Base-by-base conservation (phyloP, 306 rosid species). In the apple (Malus domestica) region DNA sequence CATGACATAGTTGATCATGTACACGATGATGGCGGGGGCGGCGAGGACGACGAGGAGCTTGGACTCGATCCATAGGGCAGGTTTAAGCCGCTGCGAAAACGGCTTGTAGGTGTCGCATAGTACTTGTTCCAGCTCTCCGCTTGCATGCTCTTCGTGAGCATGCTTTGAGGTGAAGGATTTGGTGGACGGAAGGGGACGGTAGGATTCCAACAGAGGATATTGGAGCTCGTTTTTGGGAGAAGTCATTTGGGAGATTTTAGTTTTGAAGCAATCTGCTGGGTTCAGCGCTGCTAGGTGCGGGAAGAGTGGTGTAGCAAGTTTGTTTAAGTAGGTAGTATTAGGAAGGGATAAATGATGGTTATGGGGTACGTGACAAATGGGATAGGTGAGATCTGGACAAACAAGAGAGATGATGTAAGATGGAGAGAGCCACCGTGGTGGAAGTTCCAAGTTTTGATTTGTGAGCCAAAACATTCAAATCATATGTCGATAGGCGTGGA, bases 1-100 rank as follows among this genome's bases (percentile, higher is more conserved):
- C 96, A 88, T 88, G 68, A 90, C 51, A 25, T 83, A 87, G 73
- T 88, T 90, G 86, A 87, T 82, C 58, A 82, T 44, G 71, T 88
- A 90, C 4, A 87, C 91, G 1, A 85, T 0, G 0, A 90, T 83
- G 1, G 93, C 89, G 0, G 96, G 96, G 1, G 91, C 89, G 2
- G 96, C 96, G 8, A 90, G 51, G 81, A 5, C 49, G 80, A 80
- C 82, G 7, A 90, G 88, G 9, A 88, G 93, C 70, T 49, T 83
- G 15, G 81, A 44, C 79, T 89, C 93, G 52, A 87, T 54, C 90
- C 81, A 85, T 1, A 89, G 38, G 65, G 95, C 97, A 2, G 75
- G 38, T 14, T 71, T 65, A 10, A 90, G 12, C 10, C 96, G 93
- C 3, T 14, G 71, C 12, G 78, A n/a, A 27, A 68, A 45, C 0